Conservation (phyloP, 805 yeast genomes). For the Teunomyces funiuensis region DNA sequence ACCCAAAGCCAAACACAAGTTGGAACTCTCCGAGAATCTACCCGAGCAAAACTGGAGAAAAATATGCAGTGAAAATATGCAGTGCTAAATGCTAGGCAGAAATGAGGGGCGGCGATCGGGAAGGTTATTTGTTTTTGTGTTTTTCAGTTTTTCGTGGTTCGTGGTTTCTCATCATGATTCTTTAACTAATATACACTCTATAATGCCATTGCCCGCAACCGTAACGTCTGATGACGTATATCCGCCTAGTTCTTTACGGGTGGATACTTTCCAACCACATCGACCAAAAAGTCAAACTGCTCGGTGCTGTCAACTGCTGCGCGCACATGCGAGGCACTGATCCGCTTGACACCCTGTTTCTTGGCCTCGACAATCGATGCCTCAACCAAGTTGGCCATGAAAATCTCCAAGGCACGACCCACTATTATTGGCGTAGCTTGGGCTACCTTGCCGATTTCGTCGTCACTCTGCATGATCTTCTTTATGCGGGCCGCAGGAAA, state of each 20-base stretch:
- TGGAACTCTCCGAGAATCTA: too few species aligned
- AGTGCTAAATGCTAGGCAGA: too few species aligned
- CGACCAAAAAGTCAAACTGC: slow-evolving; percentile 90
- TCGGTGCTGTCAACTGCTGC: slow-evolving; percentile 83
- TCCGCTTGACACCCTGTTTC: slow-evolving; percentile 70
- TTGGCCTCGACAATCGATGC: slow-evolving; percentile 79
- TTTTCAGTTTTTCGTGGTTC: too few species aligned
- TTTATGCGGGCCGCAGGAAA: slow-evolving; percentile 93
- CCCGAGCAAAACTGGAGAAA: too few species aligned
- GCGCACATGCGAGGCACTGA: slow-evolving; percentile 78
- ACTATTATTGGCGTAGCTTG: slow-evolving; percentile 99
- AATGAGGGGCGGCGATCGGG: background rate
- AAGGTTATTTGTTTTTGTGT: too few species aligned
- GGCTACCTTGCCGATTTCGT: slow-evolving; percentile 97
- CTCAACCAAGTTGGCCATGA: slow-evolving; percentile 85
- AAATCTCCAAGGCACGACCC: slow-evolving; percentile 90
- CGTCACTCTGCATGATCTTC: slow-evolving; percentile 96
- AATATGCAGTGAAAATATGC: too few species aligned
- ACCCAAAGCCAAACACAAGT: too few species aligned
- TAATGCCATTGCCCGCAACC: slow-evolving; percentile 1
- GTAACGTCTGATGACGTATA: background rate
- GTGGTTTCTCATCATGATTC: background rate
- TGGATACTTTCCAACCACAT: slow-evolving; percentile 62
- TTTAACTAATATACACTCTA: slow-evolving; percentile 4
- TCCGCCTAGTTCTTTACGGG: slow-evolving; percentile 37